phyloP scores from a whole-genome alignment of 1,284 basidiomycete species.

The Leccinum fuscescens region DNA sequence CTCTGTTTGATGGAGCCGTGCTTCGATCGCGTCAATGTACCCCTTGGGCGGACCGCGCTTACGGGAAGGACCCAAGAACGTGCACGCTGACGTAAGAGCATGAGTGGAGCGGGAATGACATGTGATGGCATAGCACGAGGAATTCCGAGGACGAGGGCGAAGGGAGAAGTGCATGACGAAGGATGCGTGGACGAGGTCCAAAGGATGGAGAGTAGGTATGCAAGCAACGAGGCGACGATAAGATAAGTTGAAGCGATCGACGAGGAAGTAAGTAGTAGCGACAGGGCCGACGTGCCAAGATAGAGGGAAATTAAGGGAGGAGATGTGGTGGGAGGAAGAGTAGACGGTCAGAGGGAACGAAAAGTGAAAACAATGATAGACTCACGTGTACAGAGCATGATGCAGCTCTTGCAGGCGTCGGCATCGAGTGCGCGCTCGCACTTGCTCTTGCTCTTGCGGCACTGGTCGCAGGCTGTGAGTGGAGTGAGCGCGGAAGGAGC shows the following conservation, averaged over 20 bases:
- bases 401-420: constrained; percentile 60
- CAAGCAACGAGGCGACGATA: neutral
- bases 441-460: constrained; percentile 49
- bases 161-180: neutral
- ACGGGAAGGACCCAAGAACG: constrained; percentile 61
- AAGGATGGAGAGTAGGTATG: neutral
- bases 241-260: neutral
- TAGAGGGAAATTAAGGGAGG: neutral
- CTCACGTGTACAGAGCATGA: constrained; percentile 67
- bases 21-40: constrained; percentile 89
- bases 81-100: constrained; percentile 40
- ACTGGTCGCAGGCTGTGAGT: constrained; percentile 60
- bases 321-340: neutral
- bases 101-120: neutral
- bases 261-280: neutral
- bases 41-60: constrained; percentile 68
- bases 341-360: neutral
- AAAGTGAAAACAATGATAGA: constrained; percentile 23
- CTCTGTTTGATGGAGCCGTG: constrained; percentile 83
- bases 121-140: neutral
- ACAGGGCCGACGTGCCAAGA: neutral
- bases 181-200: neutral
- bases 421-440: constrained; percentile 26
- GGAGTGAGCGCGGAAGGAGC: neutral
- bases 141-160: neutral